These are phyloP conservation scores for Exobasidium cylindrosporum DNA, from an alignment of 1,284 basidiomycete species.

Conservation along the genomic window DNA sequence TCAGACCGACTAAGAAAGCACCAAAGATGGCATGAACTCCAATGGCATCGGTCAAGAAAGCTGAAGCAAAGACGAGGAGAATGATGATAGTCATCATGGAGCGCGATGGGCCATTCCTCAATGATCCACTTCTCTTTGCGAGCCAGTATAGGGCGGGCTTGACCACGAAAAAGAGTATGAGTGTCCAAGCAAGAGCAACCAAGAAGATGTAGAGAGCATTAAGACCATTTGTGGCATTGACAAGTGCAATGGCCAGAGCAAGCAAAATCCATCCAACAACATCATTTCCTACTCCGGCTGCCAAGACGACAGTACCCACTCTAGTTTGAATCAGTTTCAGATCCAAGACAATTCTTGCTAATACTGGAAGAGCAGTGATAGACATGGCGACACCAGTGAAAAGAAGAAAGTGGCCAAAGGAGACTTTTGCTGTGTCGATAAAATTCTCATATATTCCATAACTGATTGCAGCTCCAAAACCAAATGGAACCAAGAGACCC, in stretches of 20 bases:
- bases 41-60: slow-evolving; percentile 84
- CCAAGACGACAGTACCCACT: slow-evolving; percentile 87
- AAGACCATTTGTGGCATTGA: slow-evolving; percentile 72
- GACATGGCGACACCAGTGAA: slow-evolving; percentile 87
- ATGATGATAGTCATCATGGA: slow-evolving; percentile 74
- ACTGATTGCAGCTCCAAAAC: slow-evolving; percentile 76
- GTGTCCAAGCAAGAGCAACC: slow-evolving; percentile 73
- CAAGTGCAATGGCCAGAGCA: slow-evolving; percentile 82
- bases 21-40: slow-evolving; percentile 87
- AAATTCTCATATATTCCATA: slow-evolving; percentile 77
- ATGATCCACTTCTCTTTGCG: slow-evolving; percentile 72
- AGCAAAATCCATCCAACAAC: slow-evolving; percentile 66
- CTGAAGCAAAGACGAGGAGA: slow-evolving; percentile 71
- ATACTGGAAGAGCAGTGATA: slow-evolving; percentile 79
- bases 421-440: slow-evolving; percentile 63
- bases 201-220: slow-evolving; percentile 80
- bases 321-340: slow-evolving; percentile 78
- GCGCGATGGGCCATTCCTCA: slow-evolving; percentile 70
- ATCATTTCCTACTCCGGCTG: slow-evolving; percentile 86
- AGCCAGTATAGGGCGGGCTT: slow-evolving; percentile 68
- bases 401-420: slow-evolving; percentile 84
- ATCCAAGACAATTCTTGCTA: slow-evolving; percentile 67
- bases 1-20: slow-evolving; percentile 77
- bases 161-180: slow-evolving; percentile 74
- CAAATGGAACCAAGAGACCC: slow-evolving; percentile 76